A percentile compares a stretch with the other conserved stretches of the same genome.
These are phyloP conservation scores for Ordospora pajunii DNA, from an alignment of 371 early-diverging fungal genomes.

Conservation along the genomic window DNA sequence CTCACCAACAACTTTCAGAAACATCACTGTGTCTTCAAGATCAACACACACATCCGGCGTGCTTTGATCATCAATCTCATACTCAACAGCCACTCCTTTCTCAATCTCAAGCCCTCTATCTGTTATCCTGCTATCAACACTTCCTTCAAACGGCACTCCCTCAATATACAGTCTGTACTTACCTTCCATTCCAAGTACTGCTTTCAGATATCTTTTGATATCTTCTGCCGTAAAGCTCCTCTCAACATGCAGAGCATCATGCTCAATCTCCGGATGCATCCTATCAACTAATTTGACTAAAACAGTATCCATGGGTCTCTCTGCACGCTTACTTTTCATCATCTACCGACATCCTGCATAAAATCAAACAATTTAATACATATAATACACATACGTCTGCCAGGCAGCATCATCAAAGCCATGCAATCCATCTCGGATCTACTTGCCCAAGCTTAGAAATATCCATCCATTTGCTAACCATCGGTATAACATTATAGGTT, in stretches of 20 bases:
- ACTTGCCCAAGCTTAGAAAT: neutral
- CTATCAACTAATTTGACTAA: neutral
- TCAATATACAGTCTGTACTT: neutral
- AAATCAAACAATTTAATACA: too few relatives aligned
- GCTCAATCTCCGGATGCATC: neutral
- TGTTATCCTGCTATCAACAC: neutral
- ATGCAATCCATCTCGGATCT: neutral
- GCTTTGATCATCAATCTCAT: neutral
- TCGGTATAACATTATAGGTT: neutral
- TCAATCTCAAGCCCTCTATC: neutral
- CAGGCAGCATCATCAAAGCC: neutral
- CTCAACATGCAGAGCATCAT: neutral
- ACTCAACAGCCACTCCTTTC: neutral
- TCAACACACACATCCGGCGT: neutral
- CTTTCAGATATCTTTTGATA: neutral
- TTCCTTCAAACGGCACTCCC: neutral
- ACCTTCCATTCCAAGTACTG: neutral
- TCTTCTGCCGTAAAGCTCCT: neutral
- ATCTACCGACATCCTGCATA: too few relatives aligned
- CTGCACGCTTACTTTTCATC: neutral
- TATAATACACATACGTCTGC: too few relatives aligned
- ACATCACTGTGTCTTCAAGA: neutral
- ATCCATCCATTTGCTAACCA: slow-evolving; percentile 7
- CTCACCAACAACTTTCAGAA: neutral
- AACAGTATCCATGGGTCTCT: slow-evolving; percentile 10